Evolutionary conservation across 768 basidiomycete genomes (phyloP), one percentile per base, ranked within the genome.

Genomic region (Paxillus ammoniavirescens): DNA sequence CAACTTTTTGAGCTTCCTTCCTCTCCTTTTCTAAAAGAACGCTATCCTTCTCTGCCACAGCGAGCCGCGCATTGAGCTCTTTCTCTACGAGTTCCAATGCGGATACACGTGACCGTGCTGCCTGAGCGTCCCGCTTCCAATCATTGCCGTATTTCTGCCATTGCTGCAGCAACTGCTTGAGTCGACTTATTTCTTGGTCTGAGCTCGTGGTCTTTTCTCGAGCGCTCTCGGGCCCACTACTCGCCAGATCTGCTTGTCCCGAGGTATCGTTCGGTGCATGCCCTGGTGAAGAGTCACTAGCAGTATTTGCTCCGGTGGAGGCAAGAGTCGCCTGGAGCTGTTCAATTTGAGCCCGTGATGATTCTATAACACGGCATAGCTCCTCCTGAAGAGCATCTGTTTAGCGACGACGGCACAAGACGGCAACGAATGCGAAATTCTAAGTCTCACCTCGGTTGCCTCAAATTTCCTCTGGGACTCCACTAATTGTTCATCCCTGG

Each of bases 121-220:
- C 17, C 37, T 62, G 60, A 37, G 65, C 56, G 12, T 60, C 61
- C 8, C 55, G 58, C 47, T 67, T 67, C 60, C 65, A 62, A 2
- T 67, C 56, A 13, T 33, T 54, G 35, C 57, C 65, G 14, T 66
- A 66, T 49, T 52, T 62, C 38, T 65, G 61, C 65, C 65, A 66
- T 31, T 65, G 49, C 12, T 53, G 42, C 18, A 67, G 17, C 15
- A 63, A n/a, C n/a, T 41, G 50, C 31, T 52, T 65, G 10, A 67
- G 56, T 10, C 65, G 60, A 23, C 1, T 36, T 35, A 63, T 41
- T 15, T 66, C 65, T 37, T 52, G 56, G 21, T 55, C 57, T 5
- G 62, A 60, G 15, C 42, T n/a, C 2, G 49, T 48, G 3, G 63
- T 53, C 46, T 56, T 62, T 15, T 62, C 55, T 8, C 18, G 46